Base-by-base conservation (phyloP, 75 land plant species). In the Cupressus sempervirens region DNA sequence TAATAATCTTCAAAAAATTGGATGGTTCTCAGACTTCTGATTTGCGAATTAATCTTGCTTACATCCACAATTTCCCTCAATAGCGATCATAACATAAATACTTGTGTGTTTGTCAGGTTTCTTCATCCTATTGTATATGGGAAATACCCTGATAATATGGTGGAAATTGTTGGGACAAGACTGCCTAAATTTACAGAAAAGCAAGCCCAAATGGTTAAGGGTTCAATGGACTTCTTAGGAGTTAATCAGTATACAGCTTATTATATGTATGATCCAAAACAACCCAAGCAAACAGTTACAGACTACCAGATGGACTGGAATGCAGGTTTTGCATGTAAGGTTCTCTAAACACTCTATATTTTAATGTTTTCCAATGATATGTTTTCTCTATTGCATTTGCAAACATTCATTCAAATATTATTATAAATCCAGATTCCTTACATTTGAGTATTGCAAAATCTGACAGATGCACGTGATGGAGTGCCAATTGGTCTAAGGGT, bases 81-180 rank as follows among this genome's bases (percentile, higher is more conserved):
- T n/a, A 79, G 13, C n/a, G 26, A 79, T 15, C 14, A 68, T 67
- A 20, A 13, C 13, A 38, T 83, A 20, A 65, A n/a, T 76, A 7
- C n/a, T 76, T 76, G 0, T 15, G 6, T 20, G 80, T 86, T 38
- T 46, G 16, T 30, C 82, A 94, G 96, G 96, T 94, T 92, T 81
- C 68, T 94, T 62, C 92, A 93, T 83, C 96, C 96, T 52, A 73
- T 94, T 14, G 85, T 87, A 14, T 94, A 93, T 82, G 96, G 96
- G 29, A 89, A 92, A 65, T 94, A 94, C 80, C 96, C 96, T 32
- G 88, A 87, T 82, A 83, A 89, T 38, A 90, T 94, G 87, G 95
- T 91, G 84, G 56, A 88, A 0, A 94, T 93, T n/a, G 95, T 94
- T 13, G 91, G 89, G 4, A 54, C 86, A 3, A 88, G 96, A 84